Base-by-base conservation (phyloP, 129 eudicot genomes). In the Kitagawia praeruptora region DNA sequence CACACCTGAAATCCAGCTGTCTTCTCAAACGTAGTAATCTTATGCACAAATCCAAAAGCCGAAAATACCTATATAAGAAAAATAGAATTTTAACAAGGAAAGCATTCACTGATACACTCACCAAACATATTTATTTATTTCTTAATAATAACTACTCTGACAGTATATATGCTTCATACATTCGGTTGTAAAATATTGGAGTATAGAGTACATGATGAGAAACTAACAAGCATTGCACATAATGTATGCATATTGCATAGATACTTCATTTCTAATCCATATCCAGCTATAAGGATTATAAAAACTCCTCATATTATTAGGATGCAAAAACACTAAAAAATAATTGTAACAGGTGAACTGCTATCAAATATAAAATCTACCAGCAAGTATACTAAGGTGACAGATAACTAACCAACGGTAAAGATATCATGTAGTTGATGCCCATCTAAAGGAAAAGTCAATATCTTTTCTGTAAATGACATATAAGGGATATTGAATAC, bases 1-100 rank as follows among this genome's bases (percentile, higher is more conserved):
- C 73, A 58, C 13, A 90, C 98, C 97, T 95, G 98, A 71, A 95
- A 95, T 37, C 98, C 98, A 77, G 98, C 98, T 63, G 98, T 91
- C 89, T 94, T 94, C 87, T 94, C 98, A 83, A 94, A 94, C 39
- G 98, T 94, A 54, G 98, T 91, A 51, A 94, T 94, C 83, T 94
- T 91, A 78, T 91, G 97, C 83, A 89, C 97, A 86, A 86, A 90
- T 31, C 98, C 96, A 89, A 94, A 94, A 38, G 98, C 98, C 41
- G 98, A 94, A 77, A 94, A 94, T 48, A 94, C 98, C 98, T 94
- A 84, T 77, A 25, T 61, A 61, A 34, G 2, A n/a, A 61, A 61
- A n/a, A 61, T 9, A 61, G 14, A 61, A 61, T 61, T 21, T n/a
- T 10, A 61, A 25, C 34, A 61, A 25, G 6, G 37, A 61, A 61